These are phyloP conservation scores for Sporormia fimetaria DNA, from an alignment of 495 filamentous ascomycete genomes.

Conservation along the genomic window DNA sequence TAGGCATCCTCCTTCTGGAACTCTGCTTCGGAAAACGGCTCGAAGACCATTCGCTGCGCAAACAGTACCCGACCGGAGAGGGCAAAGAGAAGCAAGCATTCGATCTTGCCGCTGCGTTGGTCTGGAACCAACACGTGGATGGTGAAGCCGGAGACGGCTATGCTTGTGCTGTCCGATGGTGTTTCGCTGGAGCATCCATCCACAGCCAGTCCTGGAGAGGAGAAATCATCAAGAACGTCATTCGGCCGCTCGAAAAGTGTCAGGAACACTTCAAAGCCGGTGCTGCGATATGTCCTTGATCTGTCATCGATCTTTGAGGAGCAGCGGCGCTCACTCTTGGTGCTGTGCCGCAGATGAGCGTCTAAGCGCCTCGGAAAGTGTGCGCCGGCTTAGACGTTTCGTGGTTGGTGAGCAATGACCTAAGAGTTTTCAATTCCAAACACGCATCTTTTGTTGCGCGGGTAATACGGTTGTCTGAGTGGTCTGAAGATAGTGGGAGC, in stretches of 20 bases:
- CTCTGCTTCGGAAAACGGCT: constrained; percentile 18
- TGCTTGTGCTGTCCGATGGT: constrained; percentile 11
- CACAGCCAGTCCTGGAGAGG: neutral
- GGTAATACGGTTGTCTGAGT: no score
- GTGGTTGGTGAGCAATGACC: no score
- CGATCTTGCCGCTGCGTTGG: constrained; percentile 13
- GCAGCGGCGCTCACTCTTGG: no score
- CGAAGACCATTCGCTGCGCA: constrained; percentile 13
- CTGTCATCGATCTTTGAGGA: no score
- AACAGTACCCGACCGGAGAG: neutral
- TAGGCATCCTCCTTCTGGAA: constrained; percentile 23
- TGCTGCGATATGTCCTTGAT: no score
- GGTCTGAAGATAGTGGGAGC: no score
- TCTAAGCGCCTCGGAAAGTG: no score
- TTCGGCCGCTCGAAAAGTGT: constrained; percentile 11
- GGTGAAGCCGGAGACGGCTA: constrained; percentile 14
- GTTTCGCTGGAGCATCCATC: constrained; percentile 1
- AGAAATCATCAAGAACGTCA: constrained; percentile 12
- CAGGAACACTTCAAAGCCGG: constrained; percentile 8
- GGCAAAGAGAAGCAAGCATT: constrained; percentile 8
- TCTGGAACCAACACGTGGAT: constrained; percentile 5
- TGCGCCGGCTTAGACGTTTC: no score
- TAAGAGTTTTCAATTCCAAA: no score
- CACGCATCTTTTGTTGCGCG: no score
- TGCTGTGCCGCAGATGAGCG: no score